phyloP scores from a whole-genome alignment of 2,329 filamentous ascomycete genomes.

The Pestalotiopsis sp. region DNA sequence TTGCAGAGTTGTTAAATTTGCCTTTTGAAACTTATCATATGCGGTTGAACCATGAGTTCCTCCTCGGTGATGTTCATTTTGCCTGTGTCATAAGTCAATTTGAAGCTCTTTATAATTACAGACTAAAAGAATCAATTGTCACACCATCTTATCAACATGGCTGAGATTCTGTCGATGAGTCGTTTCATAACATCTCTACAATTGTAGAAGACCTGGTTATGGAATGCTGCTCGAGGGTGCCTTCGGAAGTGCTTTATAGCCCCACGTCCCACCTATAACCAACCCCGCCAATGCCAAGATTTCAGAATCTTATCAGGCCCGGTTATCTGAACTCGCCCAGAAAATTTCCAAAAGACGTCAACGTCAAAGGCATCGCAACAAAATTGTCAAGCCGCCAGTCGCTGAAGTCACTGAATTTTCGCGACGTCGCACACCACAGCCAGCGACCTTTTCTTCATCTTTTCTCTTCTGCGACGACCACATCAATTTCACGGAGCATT shows the following conservation, averaged over 20 bases:
- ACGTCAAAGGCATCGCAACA: background rate
- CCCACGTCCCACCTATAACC: background rate
- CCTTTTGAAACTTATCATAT: background rate
- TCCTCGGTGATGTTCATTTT: background rate
- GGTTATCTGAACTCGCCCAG: background rate
- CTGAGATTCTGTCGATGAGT: too few relatives aligned
- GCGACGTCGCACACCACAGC: background rate
- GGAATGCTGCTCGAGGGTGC: background rate
- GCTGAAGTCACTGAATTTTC: background rate
- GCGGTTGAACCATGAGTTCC: background rate
- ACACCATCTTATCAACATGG: too few relatives aligned
- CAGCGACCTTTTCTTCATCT: background rate
- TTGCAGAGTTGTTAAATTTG: background rate
- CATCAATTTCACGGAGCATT: background rate
- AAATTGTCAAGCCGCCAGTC: background rate
- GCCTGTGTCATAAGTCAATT: background rate
- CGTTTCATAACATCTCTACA: too few relatives aligned
- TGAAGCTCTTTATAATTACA: background rate
- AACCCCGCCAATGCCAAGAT: conserved; percentile 13
- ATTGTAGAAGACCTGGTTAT: background rate
- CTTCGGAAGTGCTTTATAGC: background rate
- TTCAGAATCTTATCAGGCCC: conserved; percentile 10
- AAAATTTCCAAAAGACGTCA: conserved; percentile 9
- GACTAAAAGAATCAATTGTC: too few relatives aligned
- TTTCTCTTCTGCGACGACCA: background rate